Base-by-base conservation (phyloP, 2,329 filamentous ascomycete species). In the Pezicula neosporulosa region DNA sequence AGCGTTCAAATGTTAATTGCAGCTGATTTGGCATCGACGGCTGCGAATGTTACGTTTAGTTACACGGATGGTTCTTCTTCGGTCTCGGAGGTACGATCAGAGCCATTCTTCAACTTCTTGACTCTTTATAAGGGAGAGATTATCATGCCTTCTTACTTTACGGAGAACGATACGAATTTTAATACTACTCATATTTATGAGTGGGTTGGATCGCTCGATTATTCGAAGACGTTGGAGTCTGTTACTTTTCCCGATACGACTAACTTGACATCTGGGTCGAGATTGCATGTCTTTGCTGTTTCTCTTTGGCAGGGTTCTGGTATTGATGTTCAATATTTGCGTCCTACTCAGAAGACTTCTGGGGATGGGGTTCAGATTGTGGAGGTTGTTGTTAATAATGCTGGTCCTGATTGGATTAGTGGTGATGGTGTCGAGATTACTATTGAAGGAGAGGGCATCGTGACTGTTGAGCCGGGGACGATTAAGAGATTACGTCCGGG, bases 131-230 rank as follows among this genome's bases (percentile, higher is more conserved):
- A 69, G 13, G 76, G 76, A 42, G 72, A 76, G 49, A 66, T 78
- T 49, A 66, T 75, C 21, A 70, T 71, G 48, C 72, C 74, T 0
- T 66, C 60, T 48, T 69, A 71, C 41, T 76, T 68, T 57, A 75
- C 72, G 0, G 35, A 57, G 3, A 66, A 69, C 38, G 66, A 67
- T 21, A 70, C 68, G 4, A 72, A 75, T 57, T 70, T 67, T 55
- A 76, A 76, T 55, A 68, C 64, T 3, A 67, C 69, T 4, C 70
- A 74, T 55, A 72, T 77, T 18, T 77, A 73, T 46, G 74, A 78
- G 61, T 68, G 69, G 36, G 71, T 70, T 1, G 69, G 67, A 0
- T 54, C 68, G 3, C 49, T 78, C 8, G 61, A 67, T 7, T 61
- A 66, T 0, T 65, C 65, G 1, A 76, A 74, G 57, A 61, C 56